phyloP scores from a whole-genome alignment of 78 protist species.

The Polysphondylium violaceum region DNA sequence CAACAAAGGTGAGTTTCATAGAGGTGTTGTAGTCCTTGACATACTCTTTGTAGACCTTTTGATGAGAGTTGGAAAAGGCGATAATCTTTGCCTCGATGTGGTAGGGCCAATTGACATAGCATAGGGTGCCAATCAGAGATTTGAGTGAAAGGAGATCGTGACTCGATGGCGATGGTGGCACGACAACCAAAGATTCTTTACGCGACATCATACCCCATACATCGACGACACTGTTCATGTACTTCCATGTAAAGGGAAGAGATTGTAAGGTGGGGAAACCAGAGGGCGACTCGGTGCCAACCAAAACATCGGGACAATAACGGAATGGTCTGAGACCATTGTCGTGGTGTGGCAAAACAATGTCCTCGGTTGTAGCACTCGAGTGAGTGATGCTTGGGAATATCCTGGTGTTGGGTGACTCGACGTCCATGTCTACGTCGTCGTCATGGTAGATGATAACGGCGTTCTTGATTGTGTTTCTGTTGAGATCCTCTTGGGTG shows the following conservation, averaged over 20 bases:
- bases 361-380: conserved; percentile 38
- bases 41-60: not conserved
- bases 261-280: conserved; percentile 78
- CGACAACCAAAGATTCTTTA: conserved; percentile 46
- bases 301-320: conserved; percentile 43
- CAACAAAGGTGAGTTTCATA: conserved; percentile 33
- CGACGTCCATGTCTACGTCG: not conserved
- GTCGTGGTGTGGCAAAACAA: conserved; percentile 6
- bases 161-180: conserved; percentile 11
- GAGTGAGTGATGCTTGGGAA: conserved; percentile 3
- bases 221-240: conserved; percentile 17
- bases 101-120: conserved; percentile 75
- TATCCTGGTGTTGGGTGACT: conserved; percentile 7
- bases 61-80: conserved; percentile 41
- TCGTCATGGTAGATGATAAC: conserved; percentile 60
- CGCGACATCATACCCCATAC: conserved; percentile 65
- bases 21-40: not conserved
- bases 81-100: conserved; percentile 60
- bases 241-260: conserved; percentile 11
- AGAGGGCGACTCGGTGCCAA: conserved; percentile 47
- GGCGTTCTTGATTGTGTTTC: conserved; percentile 39
- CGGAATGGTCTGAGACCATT: conserved; percentile 40
- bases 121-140: conserved; percentile 35
- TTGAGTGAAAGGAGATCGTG: not conserved
- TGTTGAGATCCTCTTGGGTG: conserved; percentile 6